Base-by-base conservation (phyloP, 2,329 filamentous ascomycete species). In the Colletotrichum endophyticum region DNA sequence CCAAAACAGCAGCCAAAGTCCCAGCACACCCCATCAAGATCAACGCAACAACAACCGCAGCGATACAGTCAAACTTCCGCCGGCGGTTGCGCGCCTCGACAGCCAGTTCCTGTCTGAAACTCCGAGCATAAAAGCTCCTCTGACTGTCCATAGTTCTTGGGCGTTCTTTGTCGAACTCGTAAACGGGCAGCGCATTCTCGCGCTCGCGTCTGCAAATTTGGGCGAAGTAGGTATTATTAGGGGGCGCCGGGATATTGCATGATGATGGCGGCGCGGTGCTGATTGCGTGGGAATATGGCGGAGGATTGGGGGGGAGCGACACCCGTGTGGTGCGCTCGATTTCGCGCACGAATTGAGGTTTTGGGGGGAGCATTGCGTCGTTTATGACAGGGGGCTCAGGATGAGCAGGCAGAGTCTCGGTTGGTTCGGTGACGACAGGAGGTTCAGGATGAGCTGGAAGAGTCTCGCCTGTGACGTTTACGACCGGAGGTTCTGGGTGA, bases 261-360 rank as follows among this genome's bases (percentile, higher is more conserved):
- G 56, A 30, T 2, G 56, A 12, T 32, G 39, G 30, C 8, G 57
- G 25, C 7, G 56, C 13, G 13, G 36, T 28, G 16, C 19, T 66
- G n/a, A 53, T 22, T 22, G 44, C 44, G 44, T 53, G 44, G 44
- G 44, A 53, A 53, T 53, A 53, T 7, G 44, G 44, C 11, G 36
- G 30, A 3, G 69, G 25, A 22, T n/a, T 32, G 13, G 39, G 32
- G 1, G 32, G 13, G 53, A 59, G 9, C 30, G 67, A 32, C 16
- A 13, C 3, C 44, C 30, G 53, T n/a, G n/a, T 39, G 5, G 15
- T 44, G 30, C 73, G 70, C 57, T 76, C 73, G 27, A 76, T 13
- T 13, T 76, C 73, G 30, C 44, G 62, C 32, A 76, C 63, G 57
- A 73, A 76, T 19, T 73, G 44, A 1, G 63, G 8, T 34, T 76